A percentile compares a stretch with the other conserved stretches of the same genome.
Conservation (phyloP, 768 basidiomycete species). For the Pleurotus eryngii region DNA sequence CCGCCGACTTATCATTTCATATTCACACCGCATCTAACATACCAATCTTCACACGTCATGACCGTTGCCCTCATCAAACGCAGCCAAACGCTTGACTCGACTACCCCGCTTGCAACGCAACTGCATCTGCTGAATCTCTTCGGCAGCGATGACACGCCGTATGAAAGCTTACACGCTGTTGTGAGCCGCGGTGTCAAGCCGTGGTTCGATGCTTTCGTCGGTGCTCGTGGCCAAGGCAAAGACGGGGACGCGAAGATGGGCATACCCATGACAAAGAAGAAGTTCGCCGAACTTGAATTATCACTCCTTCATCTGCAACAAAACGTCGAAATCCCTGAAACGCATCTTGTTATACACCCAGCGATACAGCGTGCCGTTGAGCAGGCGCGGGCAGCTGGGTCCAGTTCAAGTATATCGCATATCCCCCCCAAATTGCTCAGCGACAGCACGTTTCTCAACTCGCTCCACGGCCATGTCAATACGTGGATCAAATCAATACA, state of each 20-base stretch:
- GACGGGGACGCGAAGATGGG: slow-evolving; percentile 81
- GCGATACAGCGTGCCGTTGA: slow-evolving; percentile 86
- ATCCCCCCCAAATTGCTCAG: slow-evolving; percentile 71
- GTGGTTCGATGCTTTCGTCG: slow-evolving; percentile 98
- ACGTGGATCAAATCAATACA: slow-evolving; percentile 98
- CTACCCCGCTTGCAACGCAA: slow-evolving; percentile 78
- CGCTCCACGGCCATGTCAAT: slow-evolving; percentile 91
- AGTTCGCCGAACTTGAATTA: slow-evolving; percentile 96
- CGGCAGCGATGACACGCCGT: slow-evolving; percentile 85
- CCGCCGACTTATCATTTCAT: slow-evolving; percentile 62
- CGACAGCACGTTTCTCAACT: slow-evolving; percentile 91
- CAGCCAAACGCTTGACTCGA: slow-evolving; percentile 73
- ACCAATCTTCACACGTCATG: slow-evolving; percentile 75
- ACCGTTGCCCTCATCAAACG: slow-evolving; percentile 97
- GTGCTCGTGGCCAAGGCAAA: slow-evolving; percentile 71
- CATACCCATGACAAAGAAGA: slow-evolving; percentile 99
- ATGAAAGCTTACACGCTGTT: slow-evolving; percentile 92
- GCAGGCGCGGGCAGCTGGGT: slow-evolving; percentile 48
- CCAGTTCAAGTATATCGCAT: slow-evolving; percentile 71
- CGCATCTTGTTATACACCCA: slow-evolving; percentile 88
- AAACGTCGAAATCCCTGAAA: slow-evolving; percentile 98
- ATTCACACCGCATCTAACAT: slow-evolving; percentile 70
- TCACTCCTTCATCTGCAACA: slow-evolving; percentile 94
- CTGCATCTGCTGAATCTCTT: slow-evolving; percentile 92
- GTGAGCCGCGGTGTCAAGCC: slow-evolving; percentile 96